phyloP scores from a whole-genome alignment of 345 rosid genomes.

The Camelina laxa region DNA sequence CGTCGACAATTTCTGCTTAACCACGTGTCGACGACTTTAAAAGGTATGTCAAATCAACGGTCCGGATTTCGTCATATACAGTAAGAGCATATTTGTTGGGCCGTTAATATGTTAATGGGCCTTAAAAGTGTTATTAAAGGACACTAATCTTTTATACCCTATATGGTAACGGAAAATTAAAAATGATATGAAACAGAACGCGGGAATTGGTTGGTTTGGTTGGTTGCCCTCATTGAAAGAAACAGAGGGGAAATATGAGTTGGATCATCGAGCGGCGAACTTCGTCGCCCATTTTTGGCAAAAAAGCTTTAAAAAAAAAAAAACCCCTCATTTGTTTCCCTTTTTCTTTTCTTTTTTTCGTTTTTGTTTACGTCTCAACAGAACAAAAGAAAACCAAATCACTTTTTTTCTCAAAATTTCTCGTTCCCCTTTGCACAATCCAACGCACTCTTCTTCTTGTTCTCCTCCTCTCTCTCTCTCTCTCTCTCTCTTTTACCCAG shows the following conservation, averaged over 20 bases:
- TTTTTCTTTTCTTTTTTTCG: background rate
- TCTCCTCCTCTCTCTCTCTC: slow-evolving; percentile 13
- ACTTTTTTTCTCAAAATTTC: background rate
- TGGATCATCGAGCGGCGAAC: slow-evolving; percentile 35
- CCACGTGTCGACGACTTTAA: too few relatives aligned
- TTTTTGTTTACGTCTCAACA: background rate
- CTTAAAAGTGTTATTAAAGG: too few relatives aligned
- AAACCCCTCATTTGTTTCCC: background rate
- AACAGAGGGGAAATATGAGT: slow-evolving; percentile 36
- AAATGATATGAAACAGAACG: slow-evolving; percentile 30
- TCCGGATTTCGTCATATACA: too few relatives aligned
- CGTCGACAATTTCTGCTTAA: too few relatives aligned
- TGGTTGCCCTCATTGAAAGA: too few relatives aligned
- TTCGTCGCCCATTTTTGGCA: slow-evolving; percentile 42
- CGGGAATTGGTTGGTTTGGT: slow-evolving; percentile 32
- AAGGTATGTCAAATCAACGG: too few relatives aligned
- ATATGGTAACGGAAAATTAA: slow-evolving; percentile 14
- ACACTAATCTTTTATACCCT: too few relatives aligned
- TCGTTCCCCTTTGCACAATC: background rate
- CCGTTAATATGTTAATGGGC: too few relatives aligned
- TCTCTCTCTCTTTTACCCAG: slow-evolving; percentile 1
- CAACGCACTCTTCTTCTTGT: slow-evolving; percentile 11
- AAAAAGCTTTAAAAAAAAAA: too few relatives aligned
- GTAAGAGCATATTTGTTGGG: too few relatives aligned
- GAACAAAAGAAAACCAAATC: background rate